A percentile compares a stretch with the other conserved stretches of the same genome.
Evolutionary conservation across 2,329 filamentous ascomycete species (phyloP).

Genomic region (Colletotrichum truncatum): DNA sequence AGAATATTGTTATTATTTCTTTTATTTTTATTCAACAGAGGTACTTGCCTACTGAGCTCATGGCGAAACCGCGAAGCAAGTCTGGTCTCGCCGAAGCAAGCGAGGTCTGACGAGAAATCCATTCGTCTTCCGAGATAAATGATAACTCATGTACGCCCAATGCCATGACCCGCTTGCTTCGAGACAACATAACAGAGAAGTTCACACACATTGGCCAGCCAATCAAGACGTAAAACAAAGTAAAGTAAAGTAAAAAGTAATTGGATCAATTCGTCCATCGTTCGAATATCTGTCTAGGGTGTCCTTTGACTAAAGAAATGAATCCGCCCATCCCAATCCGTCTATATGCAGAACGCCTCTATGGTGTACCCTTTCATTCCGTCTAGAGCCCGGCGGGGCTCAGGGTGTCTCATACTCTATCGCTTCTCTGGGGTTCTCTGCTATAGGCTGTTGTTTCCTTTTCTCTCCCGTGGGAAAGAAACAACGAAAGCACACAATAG

Average conservation of each 20-base stretch:
- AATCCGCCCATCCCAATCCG: slow-evolving; percentile 13
- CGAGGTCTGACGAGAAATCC: too few relatives aligned
- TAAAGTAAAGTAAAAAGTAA: neutral
- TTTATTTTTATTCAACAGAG: too few relatives aligned
- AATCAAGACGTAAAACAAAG: neutral
- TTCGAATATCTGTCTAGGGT: slow-evolving; percentile 22
- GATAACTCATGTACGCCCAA: too few relatives aligned
- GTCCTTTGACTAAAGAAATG: slow-evolving; percentile 9
- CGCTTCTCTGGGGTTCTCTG: neutral
- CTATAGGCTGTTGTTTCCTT: neutral
- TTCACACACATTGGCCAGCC: too few relatives aligned
- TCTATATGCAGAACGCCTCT: slow-evolving; percentile 30
- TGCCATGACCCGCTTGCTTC: too few relatives aligned
- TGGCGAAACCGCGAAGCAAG: too few relatives aligned
- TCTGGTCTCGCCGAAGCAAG: too few relatives aligned
- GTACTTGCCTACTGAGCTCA: too few relatives aligned
- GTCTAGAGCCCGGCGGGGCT: neutral
- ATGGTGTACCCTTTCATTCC: slow-evolving; percentile 5
- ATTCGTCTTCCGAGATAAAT: too few relatives aligned
- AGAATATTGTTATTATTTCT: too few relatives aligned
- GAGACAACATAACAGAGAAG: too few relatives aligned
- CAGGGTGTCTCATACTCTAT: neutral
- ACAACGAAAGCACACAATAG: neutral
- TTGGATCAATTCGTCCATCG: slow-evolving; percentile 19
- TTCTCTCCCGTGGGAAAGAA: neutral